phyloP scores from a whole-genome alignment of 2,329 filamentous ascomycete genomes.

The Trichoderma polysporum region DNA sequence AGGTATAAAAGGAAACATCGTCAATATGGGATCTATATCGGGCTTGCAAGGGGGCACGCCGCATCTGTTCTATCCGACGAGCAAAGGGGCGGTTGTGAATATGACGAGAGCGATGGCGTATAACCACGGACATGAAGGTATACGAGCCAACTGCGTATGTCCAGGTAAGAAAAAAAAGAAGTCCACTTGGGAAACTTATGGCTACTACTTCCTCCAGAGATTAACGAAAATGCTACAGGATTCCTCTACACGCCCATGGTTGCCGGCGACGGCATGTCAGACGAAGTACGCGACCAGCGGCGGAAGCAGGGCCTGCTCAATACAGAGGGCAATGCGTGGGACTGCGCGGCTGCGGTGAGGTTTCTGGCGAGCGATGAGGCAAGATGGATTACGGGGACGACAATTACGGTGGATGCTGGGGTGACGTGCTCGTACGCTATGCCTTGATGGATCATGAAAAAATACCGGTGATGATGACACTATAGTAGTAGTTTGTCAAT shows the following conservation, averaged over 20 bases:
- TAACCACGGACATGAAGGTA: slow-evolving; percentile 45
- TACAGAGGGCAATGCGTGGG: slow-evolving; percentile 46
- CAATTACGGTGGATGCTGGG: slow-evolving; percentile 45
- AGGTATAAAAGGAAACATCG: slow-evolving; percentile 49
- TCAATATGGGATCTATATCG: slow-evolving; percentile 64
- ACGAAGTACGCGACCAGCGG: slow-evolving; percentile 39
- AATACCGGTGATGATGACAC: neutral
- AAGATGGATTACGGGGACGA: slow-evolving; percentile 44
- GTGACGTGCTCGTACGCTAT: slow-evolving; percentile 31
- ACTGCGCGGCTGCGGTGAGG: slow-evolving; percentile 40
- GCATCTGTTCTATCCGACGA: slow-evolving; percentile 47
- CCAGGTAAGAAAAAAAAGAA: slow-evolving; percentile 33
- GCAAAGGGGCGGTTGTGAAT: slow-evolving; percentile 49
- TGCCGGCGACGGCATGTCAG: slow-evolving; percentile 40
- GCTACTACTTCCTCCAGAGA: too few species aligned
- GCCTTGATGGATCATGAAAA: neutral
- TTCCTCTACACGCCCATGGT: slow-evolving; percentile 52
- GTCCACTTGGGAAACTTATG: neutral
- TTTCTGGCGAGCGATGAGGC: slow-evolving; percentile 43
- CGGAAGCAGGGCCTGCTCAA: slow-evolving; percentile 40
- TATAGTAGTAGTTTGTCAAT: neutral
- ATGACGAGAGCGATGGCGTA: slow-evolving; percentile 55
- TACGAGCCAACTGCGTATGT: slow-evolving; percentile 52
- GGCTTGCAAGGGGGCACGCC: slow-evolving; percentile 50
- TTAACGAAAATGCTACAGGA: too few species aligned